Base-by-base conservation (phyloP, 1,139 yeast species). In the Hyphopichia buzzinii region DNA sequence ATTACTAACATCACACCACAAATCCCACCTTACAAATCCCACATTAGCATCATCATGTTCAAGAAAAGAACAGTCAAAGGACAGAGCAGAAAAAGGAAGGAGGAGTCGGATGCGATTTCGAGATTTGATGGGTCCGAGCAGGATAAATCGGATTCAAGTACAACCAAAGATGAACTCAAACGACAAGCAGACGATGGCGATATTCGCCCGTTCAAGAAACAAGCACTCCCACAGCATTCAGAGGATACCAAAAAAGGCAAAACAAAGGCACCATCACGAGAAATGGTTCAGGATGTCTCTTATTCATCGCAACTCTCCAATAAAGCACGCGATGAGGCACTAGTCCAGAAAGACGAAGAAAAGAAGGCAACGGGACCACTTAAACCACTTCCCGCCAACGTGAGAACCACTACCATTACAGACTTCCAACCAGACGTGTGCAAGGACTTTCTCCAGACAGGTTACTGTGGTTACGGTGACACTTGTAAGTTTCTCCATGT, bases 391-490 rank as follows among this genome's bases (percentile, higher is more conserved):
- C 73, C 88, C 0, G 59, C 75, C 0, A 81, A 81, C 50, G 72
- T 88, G 24, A 69, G 79, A 35, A 72, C 82, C n/a, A 84, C 92
- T 1, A 79, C 87, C 1, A 67, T 83, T n/a, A 75, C 86, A 26
- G 98, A 92, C 52, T 92, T 84, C 55, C 96, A 88, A 53, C 95
- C 95, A 0, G 97, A 92, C 54, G 84, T 94, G 3, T 94, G 98
- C 55, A 94, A 92, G 52, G 97, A 94, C 57, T 94, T 77, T 58
- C 77, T 81, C 41, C 88, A 84, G 48, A 90, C 95, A 0, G 98
- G 98, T 0, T 90, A 81, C 54, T 94, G 98, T 69, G 97, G 97
- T 4, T 94, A 84, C 55, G 99, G 99, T 7, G 98, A 94, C 52
- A 84, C 95, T n/a, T 94, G 99, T 65, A 94, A 92, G 63, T 94